phyloP scores from a whole-genome alignment of 805 yeast genomes.

The Suhomyces sp. region DNA sequence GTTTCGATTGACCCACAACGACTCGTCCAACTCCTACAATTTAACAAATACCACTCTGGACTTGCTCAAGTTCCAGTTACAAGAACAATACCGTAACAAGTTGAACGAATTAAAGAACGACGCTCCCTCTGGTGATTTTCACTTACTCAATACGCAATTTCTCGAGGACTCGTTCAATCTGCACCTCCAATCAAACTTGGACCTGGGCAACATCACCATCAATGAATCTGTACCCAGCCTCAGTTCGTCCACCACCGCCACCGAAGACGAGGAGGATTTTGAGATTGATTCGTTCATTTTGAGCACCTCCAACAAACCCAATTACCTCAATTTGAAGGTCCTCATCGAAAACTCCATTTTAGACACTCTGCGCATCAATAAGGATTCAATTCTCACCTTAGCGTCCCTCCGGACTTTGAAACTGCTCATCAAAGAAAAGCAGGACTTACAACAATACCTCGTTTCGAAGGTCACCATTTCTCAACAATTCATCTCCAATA shows the following conservation, averaged over 20 bases:
- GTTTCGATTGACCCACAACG: constrained; percentile 30
- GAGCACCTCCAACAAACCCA: constrained; percentile 19
- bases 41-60: constrained; percentile 43
- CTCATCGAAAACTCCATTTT: constrained; percentile 46
- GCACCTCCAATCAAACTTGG: constrained; percentile 33
- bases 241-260: constrained; percentile 19
- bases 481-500: constrained; percentile 32
- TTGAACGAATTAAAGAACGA: constrained; percentile 14
- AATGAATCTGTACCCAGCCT: constrained; percentile 12
- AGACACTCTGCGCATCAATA: constrained; percentile 36
- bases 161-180: constrained; percentile 32
- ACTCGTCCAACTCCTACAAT: constrained; percentile 25
- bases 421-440: constrained; percentile 26
- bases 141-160: constrained; percentile 20
- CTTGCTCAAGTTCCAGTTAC: constrained; percentile 42
- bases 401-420: constrained; percentile 28
- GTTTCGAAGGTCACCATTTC: constrained; percentile 30
- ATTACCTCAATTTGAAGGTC: constrained; percentile 40
- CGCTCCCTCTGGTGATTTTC: constrained; percentile 3
- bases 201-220: constrained; percentile 22
- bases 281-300: constrained; percentile 17
- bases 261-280: constrained; percentile 18
- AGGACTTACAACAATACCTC: constrained; percentile 31
- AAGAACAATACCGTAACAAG: constrained; percentile 35
- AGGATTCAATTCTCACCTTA: constrained; percentile 34